Evolutionary conservation across 345 rosid genomes (phyloP).

Genomic region (Citrus australasica): DNA sequence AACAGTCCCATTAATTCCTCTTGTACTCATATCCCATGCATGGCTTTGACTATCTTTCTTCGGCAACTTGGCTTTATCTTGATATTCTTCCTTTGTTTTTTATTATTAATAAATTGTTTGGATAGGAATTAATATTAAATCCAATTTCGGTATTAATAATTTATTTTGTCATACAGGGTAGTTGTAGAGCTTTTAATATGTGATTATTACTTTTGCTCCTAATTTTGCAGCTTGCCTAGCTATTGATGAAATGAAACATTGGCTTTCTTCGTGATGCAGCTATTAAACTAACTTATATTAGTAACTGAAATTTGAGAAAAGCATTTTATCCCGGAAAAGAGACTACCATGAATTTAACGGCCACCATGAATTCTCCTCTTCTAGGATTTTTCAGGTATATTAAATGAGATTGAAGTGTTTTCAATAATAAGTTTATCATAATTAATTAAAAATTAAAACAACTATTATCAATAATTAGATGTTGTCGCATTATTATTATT

Average conservation of each 20-base stretch:
- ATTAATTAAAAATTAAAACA: too few relatives aligned
- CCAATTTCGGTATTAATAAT: background rate
- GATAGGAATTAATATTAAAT: background rate
- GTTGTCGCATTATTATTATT: too few relatives aligned
- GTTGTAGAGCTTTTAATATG: background rate
- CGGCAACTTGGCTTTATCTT: background rate
- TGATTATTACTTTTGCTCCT: background rate
- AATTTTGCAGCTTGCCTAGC: too few relatives aligned
- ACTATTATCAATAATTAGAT: too few relatives aligned
- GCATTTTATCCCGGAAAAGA: background rate
- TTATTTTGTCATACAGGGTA: background rate
- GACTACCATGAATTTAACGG: background rate
- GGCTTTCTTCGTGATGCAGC: background rate
- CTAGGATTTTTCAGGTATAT: too few relatives aligned
- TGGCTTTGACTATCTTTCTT: constrained; percentile 22
- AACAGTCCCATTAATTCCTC: constrained; percentile 34
- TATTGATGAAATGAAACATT: too few relatives aligned
- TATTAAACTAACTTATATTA: background rate
- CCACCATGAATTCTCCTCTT: too few relatives aligned
- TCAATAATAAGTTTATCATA: too few relatives aligned
- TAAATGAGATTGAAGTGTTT: too few relatives aligned
- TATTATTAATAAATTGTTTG: too few relatives aligned
- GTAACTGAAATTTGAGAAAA: background rate
- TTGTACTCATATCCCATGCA: constrained; percentile 9
- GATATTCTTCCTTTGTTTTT: background rate